Evolutionary conservation across 2,329 filamentous ascomycete genomes (phyloP).

Genomic region (Diplodia seriata): DNA sequence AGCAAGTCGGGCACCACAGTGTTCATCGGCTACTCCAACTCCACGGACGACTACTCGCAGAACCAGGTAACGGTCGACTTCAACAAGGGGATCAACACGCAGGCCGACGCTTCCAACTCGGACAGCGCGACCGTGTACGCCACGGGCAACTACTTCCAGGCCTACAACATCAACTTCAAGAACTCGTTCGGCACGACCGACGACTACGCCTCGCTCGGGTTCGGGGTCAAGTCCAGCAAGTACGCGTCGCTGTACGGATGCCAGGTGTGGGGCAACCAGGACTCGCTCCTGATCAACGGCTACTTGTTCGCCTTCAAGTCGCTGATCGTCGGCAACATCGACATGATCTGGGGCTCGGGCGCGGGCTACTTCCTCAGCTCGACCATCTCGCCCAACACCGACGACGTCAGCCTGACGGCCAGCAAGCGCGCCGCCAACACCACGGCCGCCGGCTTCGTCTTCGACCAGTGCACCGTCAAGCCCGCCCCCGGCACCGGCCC

Average conservation of each 20-base stretch:
- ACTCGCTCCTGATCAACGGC: slow-evolving; percentile 53
- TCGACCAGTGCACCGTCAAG: slow-evolving; percentile 57
- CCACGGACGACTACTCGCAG: slow-evolving; percentile 60
- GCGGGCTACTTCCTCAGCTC: slow-evolving; percentile 54
- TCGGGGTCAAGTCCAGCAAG: slow-evolving; percentile 53
- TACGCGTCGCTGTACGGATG: slow-evolving; percentile 64
- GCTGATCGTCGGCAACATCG: slow-evolving; percentile 51
- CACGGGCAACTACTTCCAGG: slow-evolving; percentile 56
- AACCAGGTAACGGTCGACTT: slow-evolving; percentile 65
- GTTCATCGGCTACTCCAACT: slow-evolving; percentile 63
- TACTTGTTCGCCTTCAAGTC: slow-evolving; percentile 51
- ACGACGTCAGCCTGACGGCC: slow-evolving; percentile 48
- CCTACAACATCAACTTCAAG: slow-evolving; percentile 66
- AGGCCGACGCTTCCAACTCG: slow-evolving; percentile 50
- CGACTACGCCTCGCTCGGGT: slow-evolving; percentile 58
- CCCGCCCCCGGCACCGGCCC: slow-evolving; percentile 45
- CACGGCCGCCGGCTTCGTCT: slow-evolving; percentile 57
- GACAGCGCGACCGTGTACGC: slow-evolving; percentile 59
- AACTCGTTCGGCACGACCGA: slow-evolving; percentile 46
- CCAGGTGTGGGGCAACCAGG: slow-evolving; percentile 61
- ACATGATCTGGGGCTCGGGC: slow-evolving; percentile 55
- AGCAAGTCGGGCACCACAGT: slow-evolving; percentile 63
- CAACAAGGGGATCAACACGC: slow-evolving; percentile 43
- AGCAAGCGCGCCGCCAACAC: slow-evolving; percentile 50
- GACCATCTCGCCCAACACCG: slow-evolving; percentile 48